phyloP scores from a whole-genome alignment of 1,139 yeast genomes.

The Diutina mesorugosa region DNA sequence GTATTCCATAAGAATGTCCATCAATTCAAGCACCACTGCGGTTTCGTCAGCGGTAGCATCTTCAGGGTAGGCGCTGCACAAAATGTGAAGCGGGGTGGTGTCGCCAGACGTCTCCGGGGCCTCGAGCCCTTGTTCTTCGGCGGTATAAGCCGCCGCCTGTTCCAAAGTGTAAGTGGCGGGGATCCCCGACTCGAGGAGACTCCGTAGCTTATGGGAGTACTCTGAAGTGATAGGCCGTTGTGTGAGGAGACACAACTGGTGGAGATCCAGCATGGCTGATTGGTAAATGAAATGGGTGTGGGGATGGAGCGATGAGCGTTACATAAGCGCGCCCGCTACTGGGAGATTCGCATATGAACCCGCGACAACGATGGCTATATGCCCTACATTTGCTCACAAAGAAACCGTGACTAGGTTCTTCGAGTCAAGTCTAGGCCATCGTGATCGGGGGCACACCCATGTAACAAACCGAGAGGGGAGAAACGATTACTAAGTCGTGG shows the following conservation, averaged over 20 bases:
- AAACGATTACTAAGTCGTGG: background rate
- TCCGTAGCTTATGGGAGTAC: slow-evolving; percentile 31
- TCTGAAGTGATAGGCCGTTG: slow-evolving; percentile 39
- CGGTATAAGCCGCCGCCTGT: slow-evolving; percentile 50
- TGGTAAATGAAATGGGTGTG: too few relatives aligned
- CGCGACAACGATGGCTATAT: background rate
- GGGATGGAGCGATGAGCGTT: background rate
- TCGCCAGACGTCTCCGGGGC: slow-evolving; percentile 22
- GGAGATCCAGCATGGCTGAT: slow-evolving; percentile 51
- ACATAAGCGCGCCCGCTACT: background rate
- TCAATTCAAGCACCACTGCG: slow-evolving; percentile 37
- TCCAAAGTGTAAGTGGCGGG: slow-evolving; percentile 78
- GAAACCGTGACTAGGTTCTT: background rate
- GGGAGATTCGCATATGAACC: background rate
- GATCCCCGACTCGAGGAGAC: slow-evolving; percentile 44
- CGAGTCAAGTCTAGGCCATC: too few relatives aligned
- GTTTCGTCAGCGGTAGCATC: slow-evolving; percentile 32
- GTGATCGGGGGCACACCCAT: too few relatives aligned
- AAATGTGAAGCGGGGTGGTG: slow-evolving; percentile 70
- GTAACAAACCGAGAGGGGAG: too few relatives aligned
- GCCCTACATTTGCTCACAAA: background rate
- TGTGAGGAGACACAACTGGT: slow-evolving; percentile 48
- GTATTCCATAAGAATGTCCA: slow-evolving; percentile 56
- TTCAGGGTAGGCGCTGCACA: slow-evolving; percentile 39
- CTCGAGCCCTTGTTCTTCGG: slow-evolving; percentile 20